Evolutionary conservation across 2,329 filamentous ascomycete genomes (phyloP), one percentile per base, ranked within the genome.

Genomic region (Aspergillus fischeri): DNA sequence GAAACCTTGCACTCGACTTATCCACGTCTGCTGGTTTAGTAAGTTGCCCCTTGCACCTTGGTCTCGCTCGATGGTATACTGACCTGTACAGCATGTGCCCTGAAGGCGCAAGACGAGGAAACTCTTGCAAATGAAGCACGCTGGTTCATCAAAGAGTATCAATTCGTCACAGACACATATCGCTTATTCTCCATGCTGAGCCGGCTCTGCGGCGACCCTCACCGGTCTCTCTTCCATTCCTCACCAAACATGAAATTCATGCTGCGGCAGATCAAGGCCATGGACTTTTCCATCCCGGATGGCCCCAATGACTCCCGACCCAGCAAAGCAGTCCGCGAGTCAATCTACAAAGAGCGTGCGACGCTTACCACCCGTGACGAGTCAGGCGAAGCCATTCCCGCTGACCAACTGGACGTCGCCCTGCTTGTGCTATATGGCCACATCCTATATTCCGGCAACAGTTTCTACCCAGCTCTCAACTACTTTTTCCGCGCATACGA

Each of bases 391-490:
- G 63, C 63, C 32, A 70, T 76, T 14, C 66, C 66, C 2, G 74
- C 73, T 0, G 66, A 73, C 10, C 77, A 83, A 14, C 80, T 95
- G 60, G 92, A 97, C 70, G 84, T 92, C 7, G 88, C 88, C 27
- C 80, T 97, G 9, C 82, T 99, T 11, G 89, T 92, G 71, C 82
- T 96, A 0, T 97, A 97, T 69, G 94, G 90, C 0, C 90, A 97
- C 69, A 91, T 97, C 59, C 81, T 97, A 4, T 92, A 91, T 66
- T 88, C 87, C 0, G 91, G 91, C 2, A 90, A 88, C 51, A 91
- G 88, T 64, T 96, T 94, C 74, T 86, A 86, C 14, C 90, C 89
- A 65, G 90, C 94, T 0, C 77, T 97, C 35, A 92, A 87, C 65
- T 97, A 96, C 77, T 96, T 96, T 69, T 86, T 92, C 66, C 85